phyloP scores from a whole-genome alignment of 345 rosid genomes.

The Nephelium lappaceum region DNA sequence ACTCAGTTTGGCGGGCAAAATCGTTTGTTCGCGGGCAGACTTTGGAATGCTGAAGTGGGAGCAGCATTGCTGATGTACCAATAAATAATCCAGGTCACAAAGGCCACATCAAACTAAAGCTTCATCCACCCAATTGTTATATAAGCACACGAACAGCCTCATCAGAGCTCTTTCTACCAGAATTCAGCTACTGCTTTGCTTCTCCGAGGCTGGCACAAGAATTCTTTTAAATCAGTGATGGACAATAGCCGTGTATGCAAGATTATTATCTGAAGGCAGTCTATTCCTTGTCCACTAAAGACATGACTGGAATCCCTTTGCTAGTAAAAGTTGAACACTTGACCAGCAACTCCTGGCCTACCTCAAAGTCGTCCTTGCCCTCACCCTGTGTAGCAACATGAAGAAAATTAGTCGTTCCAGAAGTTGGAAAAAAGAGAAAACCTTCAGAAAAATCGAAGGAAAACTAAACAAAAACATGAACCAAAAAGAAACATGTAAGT shows the following conservation, averaged over 20 bases:
- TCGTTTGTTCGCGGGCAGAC: not conserved
- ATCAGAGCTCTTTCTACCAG: not conserved
- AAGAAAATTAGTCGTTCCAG: not conserved
- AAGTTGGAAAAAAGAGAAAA: not conserved
- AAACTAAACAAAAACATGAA: not conserved
- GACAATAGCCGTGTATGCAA: not conserved
- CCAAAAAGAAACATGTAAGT: not conserved
- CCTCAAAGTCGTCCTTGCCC: conserved; percentile 41
- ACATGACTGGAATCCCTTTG: conserved; percentile 82
- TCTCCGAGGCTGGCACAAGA: not conserved
- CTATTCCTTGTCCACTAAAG: conserved; percentile 49
- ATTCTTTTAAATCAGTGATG: not conserved
- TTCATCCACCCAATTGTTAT: not conserved
- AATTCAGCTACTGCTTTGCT: not conserved
- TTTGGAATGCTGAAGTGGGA: not conserved
- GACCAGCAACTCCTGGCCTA: conserved; percentile 66
- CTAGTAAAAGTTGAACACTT: conserved; percentile 70
- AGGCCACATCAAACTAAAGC: not conserved
- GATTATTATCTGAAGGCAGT: not conserved
- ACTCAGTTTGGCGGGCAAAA: not conserved
- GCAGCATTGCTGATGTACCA: not conserved
- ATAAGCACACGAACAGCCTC: not conserved
- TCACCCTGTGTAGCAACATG: conserved; percentile 44
- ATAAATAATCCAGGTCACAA: not conserved
- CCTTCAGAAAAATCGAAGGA: not conserved